Conservation (phyloP, 331 rosid species). For the Saraca asoca region DNA sequence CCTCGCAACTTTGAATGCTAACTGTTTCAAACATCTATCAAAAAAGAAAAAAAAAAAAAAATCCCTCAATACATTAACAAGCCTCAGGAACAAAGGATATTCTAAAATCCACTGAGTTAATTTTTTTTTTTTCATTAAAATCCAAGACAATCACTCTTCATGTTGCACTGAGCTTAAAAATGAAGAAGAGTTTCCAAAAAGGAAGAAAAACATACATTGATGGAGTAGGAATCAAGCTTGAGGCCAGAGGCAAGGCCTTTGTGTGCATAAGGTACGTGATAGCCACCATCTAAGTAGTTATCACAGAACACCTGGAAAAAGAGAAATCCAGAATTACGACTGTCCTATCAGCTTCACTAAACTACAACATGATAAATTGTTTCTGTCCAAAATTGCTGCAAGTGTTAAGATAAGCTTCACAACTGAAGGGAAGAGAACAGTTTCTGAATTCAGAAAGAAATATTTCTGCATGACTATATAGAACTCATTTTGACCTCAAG, state of each 20-base stretch:
- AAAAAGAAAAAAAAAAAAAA: slow-evolving; percentile 30
- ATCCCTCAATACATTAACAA: slow-evolving; percentile 30
- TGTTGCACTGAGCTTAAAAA: slow-evolving; percentile 19
- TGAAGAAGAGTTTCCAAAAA: slow-evolving; percentile 18
- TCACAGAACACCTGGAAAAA: slow-evolving; percentile 82
- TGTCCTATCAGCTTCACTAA: too few species aligned
- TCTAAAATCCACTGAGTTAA: slow-evolving; percentile 31
- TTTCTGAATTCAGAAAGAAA: slow-evolving; percentile 28
- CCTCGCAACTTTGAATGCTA: slow-evolving; percentile 86
- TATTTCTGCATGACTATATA: too few species aligned
- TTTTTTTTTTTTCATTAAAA: too few species aligned
- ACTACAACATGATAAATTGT: too few species aligned
- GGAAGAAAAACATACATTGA: slow-evolving; percentile 52
- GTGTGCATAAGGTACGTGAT: slow-evolving; percentile 92
- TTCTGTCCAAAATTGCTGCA: slow-evolving; percentile 1
- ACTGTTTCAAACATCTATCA: slow-evolving; percentile 70
- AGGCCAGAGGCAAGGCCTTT: slow-evolving; percentile 85
- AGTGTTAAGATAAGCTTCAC: slow-evolving; percentile 5
- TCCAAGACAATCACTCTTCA: slow-evolving; percentile 15
- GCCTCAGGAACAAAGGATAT: slow-evolving; percentile 10
- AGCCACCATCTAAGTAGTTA: slow-evolving; percentile 96
- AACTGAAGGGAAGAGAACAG: not conserved
- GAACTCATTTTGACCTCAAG: slow-evolving; percentile 8
- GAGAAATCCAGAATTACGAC: not conserved
- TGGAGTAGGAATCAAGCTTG: slow-evolving; percentile 73